These are phyloP conservation scores for Sarocladium oryzae DNA, from an alignment of 2,329 filamentous ascomycete genomes.

Conservation along the genomic window DNA sequence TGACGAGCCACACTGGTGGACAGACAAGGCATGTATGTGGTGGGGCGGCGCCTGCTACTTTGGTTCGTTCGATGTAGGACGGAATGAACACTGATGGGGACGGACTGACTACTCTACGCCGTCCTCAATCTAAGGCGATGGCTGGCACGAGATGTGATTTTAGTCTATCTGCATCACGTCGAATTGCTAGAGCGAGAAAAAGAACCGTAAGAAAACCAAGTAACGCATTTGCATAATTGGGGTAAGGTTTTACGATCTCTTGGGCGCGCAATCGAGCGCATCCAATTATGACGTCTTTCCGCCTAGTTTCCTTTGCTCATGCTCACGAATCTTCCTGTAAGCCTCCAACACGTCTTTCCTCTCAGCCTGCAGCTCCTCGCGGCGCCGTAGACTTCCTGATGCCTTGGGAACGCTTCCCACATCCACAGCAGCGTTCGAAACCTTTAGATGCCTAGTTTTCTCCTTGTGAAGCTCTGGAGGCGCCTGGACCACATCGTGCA, in stretches of 20 bases:
- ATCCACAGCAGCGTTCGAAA: conserved; percentile 25
- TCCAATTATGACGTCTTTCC: conserved; percentile 2
- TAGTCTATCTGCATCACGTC: too few species aligned
- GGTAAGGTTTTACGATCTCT: too few species aligned
- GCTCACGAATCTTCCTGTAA: conserved; percentile 31
- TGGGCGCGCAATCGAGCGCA: neutral
- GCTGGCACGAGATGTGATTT: too few species aligned
- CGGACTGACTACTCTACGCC: too few species aligned
- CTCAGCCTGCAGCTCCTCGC: conserved; percentile 31
- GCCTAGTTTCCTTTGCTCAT: conserved; percentile 29
- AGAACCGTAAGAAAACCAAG: too few species aligned
- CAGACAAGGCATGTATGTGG: neutral
- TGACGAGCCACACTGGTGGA: neutral
- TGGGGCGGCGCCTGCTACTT: too few species aligned
- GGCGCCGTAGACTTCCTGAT: conserved; percentile 31
- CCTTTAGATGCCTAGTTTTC: conserved; percentile 25
- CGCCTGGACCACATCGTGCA: conserved; percentile 61
- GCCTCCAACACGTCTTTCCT: conserved; percentile 30
- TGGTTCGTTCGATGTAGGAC: too few species aligned
- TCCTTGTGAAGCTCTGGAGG: conserved; percentile 64
- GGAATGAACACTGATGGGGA: too few species aligned
- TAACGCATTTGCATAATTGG: too few species aligned
- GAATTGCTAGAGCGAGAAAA: too few species aligned
- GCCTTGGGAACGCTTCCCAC: conserved; percentile 31
- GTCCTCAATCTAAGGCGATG: too few species aligned